Conservation (phyloP, 768 basidiomycete species). For the Paxillus ammoniavirescens region DNA sequence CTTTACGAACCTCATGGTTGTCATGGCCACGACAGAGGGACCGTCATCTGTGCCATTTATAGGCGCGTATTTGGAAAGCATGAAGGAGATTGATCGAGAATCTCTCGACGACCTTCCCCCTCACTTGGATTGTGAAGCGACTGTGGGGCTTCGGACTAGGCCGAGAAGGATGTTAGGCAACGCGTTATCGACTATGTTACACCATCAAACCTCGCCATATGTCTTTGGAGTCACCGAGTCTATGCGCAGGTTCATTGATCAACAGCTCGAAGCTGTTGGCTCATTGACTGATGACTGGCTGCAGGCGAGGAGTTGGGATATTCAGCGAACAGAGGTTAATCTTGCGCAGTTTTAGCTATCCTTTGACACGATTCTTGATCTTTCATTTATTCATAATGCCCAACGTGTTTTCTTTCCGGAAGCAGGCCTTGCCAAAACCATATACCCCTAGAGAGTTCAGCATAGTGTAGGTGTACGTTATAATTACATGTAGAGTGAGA, state of each 20-base stretch:
- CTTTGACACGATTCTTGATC: not conserved
- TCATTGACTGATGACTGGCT: conserved; percentile 49
- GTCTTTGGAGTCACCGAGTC: conserved; percentile 44
- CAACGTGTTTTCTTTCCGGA: not conserved
- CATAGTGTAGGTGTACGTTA: conserved; percentile 25
- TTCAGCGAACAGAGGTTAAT: conserved; percentile 49
- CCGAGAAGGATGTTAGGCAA: conserved; percentile 54
- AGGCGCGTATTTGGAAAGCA: conserved; percentile 58
- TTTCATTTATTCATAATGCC: not conserved
- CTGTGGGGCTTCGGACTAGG: conserved; percentile 50
- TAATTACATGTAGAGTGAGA: conserved; percentile 28
- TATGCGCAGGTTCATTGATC: conserved; percentile 46
- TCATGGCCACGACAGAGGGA: conserved; percentile 41
- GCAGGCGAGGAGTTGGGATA: conserved; percentile 58
- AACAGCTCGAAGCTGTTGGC: conserved; percentile 40
- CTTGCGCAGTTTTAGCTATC: not conserved
- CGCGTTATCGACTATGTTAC: conserved; percentile 52
- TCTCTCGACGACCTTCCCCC: conserved; percentile 34
- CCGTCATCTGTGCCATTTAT: conserved; percentile 74
- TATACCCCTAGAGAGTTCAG: conserved; percentile 25
- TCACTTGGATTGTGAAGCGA: conserved; percentile 11
- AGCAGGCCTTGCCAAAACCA: conserved; percentile 2
- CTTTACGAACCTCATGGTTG: conserved; percentile 41
- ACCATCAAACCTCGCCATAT: conserved; percentile 54
- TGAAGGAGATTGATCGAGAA: conserved; percentile 54